Conservation (phyloP, 331 rosid species). For the Rosa hybrid region DNA sequence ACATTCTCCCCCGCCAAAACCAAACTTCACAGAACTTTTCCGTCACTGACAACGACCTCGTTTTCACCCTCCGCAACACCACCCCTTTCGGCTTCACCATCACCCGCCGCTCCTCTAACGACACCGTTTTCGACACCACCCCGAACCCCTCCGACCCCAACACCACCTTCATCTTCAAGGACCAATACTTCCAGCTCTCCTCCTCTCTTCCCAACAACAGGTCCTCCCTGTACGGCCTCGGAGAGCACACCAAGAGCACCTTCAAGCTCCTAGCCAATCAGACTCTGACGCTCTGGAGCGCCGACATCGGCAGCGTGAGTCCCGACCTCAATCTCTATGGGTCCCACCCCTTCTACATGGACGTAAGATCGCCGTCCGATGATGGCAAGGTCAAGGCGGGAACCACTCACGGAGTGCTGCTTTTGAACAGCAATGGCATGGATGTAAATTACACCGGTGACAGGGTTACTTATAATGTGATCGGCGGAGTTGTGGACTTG, state of each 20-base stretch:
- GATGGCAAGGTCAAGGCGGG: constrained; percentile 52
- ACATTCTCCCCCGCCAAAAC: constrained; percentile 43
- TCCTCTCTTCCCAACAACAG: constrained; percentile 57
- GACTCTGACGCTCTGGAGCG: constrained; percentile 60
- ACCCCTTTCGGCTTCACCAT: constrained; percentile 72
- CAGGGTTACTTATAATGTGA: constrained; percentile 63
- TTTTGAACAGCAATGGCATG: constrained; percentile 83
- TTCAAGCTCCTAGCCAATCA: constrained; percentile 53
- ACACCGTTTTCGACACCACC: constrained; percentile 55
- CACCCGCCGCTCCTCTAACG: constrained; percentile 56
- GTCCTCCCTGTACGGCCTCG: constrained; percentile 68
- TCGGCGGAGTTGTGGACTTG: constrained; percentile 75
- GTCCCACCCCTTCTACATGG: constrained; percentile 84
- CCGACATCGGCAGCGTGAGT: constrained; percentile 44
- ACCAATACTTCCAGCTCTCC: constrained; percentile 71
- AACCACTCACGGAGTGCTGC: constrained; percentile 71
- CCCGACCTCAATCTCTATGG: constrained; percentile 67
- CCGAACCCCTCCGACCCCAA: constrained; percentile 38
- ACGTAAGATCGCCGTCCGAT: constrained; percentile 51
- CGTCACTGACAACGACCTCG: constrained; percentile 38
- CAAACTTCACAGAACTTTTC: not conserved
- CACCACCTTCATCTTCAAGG: constrained; percentile 61
- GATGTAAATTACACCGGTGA: constrained; percentile 61
- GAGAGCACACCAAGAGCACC: constrained; percentile 70
- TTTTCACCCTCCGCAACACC: constrained; percentile 58